Evolutionary conservation across 2,329 filamentous ascomycete genomes (phyloP).

Genomic region (Ophiostoma sp.): DNA sequence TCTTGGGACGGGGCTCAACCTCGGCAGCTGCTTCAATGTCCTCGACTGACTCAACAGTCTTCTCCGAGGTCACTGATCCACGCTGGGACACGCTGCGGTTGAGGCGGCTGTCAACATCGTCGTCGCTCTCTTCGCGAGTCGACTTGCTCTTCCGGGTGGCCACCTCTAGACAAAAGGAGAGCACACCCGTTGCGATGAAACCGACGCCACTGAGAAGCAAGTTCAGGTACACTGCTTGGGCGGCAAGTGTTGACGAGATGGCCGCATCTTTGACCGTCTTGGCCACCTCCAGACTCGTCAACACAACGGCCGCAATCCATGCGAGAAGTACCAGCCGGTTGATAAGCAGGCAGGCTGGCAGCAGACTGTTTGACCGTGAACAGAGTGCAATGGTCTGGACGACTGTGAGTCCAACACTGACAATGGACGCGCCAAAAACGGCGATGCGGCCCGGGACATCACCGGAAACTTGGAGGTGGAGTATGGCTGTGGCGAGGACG

Average conservation of each 20-base stretch:
- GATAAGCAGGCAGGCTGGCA: constrained; percentile 36
- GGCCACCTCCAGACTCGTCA: constrained; percentile 36
- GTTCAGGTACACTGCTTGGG: constrained; percentile 37
- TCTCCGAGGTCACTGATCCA: background rate
- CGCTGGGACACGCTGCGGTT: background rate
- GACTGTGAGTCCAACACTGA: constrained; percentile 35
- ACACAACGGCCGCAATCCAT: constrained; percentile 37
- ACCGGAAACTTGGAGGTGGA: constrained; percentile 30
- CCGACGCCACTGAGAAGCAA: constrained; percentile 37
- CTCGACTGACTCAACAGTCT: background rate
- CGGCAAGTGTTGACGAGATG: constrained; percentile 29
- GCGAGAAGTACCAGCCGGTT: constrained; percentile 35
- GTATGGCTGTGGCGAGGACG: constrained; percentile 33
- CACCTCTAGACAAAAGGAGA: background rate
- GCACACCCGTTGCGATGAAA: constrained; percentile 22
- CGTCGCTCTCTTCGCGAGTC: background rate
- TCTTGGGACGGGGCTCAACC: background rate
- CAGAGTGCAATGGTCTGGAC: constrained; percentile 37
- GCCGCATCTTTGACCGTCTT: constrained; percentile 24
- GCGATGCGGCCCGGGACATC: constrained; percentile 37
- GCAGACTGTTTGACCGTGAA: constrained; percentile 36
- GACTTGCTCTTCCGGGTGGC: background rate
- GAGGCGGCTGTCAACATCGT: background rate
- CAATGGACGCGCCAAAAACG: constrained; percentile 35
- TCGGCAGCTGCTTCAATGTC: background rate